Evolutionary conservation across 148 eudicot species (phyloP), one percentile per base, ranked within the genome.

Genomic region (Amaranthus cruentus): DNA sequence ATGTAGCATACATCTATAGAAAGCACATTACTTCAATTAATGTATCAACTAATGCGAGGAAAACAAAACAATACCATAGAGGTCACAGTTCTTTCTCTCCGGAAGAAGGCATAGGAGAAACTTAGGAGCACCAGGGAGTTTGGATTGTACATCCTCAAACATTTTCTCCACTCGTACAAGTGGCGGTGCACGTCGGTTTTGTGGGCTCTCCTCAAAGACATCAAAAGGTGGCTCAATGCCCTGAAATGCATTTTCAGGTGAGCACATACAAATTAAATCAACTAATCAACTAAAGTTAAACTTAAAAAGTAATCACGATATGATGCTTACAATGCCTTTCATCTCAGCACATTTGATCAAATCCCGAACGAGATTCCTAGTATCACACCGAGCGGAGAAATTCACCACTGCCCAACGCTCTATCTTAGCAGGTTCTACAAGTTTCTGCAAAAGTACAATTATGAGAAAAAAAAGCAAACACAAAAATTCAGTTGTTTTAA

Each of bases 71-170:
- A 81, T 62, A 92, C 98, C 98, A 62, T 92, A 92, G 44, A 92
- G 78, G 72, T 86, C 89, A 47, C 85, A 88, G 62, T 92, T 92
- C 72, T 92, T 92, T 75, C 98, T 80, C 89, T 92, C 96, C 0
- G 98, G 98, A 73, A 92, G 93, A 55, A 92, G 78, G 71, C 98
- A 92, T 0, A 92, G 82, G 57, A 92, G 84, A 66, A 92, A 92
- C 73, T 87, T 85, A 28, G 96, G 98, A 51, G 96, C 88, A 4
- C 91, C 98, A 54, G 91, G 91, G 70, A 90, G 91, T 69, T 90
- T 92, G 7, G 93, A 77, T 58, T 88, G 88, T 4, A 92, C 81
- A 5, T 79, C 73, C 13, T 90, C 98, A 71, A 90, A 88, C 96
- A 92, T 86, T 70, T 87, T 92, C 55, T 92, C 98, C 28, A 92